Base-by-base conservation (phyloP, 1,284 basidiomycete species). In the Microbotryum saponariae region DNA sequence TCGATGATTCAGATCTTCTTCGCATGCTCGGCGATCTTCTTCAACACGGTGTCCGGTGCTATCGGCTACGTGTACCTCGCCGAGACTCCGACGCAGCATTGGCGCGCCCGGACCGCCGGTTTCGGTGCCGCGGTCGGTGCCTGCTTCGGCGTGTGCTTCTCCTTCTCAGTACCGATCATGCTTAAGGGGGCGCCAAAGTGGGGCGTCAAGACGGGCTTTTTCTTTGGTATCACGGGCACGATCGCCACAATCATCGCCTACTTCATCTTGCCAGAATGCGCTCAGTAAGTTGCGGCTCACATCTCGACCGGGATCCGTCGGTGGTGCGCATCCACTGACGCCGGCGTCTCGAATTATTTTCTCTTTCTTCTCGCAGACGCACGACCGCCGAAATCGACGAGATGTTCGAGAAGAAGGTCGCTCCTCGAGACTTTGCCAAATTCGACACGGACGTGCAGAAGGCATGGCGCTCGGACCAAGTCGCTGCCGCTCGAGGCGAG, bases 21-120 rank as follows among this genome's bases (percentile, higher is more conserved):
- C 45, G 68, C 63, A 21, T 67, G 65, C 51, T 27, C 67, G 20
- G 48, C 53, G n/a, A 69, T 59, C 25, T 70, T 66, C 56, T 54
- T 68, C 23, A 69, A 63, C 37, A 70, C 67, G 16, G 65, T 60
- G 25, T 62, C 70, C 20, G 48, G 47, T 8, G 63, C 67, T 10
- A 68, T 67, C 37, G 65, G 63, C 6, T 70, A 33, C 14, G 51
- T 31, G 25, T 31, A 31, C 51, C 33, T 33, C 16, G 27, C 51
- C 18, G 51, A 29, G 33, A 27, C 33, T 18, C 51, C 51, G 25
- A 51, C 51, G 12, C 51, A 51, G n/a, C n/a, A n/a, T 4, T 51
- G 51, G 51, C 51, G 51, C 12, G 51, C 51, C 18, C 51, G 51
- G 9, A 51, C 51, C 8, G 29, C 27, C 25, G 51, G 51, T 9